Evolutionary conservation across 208 protist genomes (phyloP), one percentile per base, ranked within the genome.

Genomic region (Lotmaria passim): DNA sequence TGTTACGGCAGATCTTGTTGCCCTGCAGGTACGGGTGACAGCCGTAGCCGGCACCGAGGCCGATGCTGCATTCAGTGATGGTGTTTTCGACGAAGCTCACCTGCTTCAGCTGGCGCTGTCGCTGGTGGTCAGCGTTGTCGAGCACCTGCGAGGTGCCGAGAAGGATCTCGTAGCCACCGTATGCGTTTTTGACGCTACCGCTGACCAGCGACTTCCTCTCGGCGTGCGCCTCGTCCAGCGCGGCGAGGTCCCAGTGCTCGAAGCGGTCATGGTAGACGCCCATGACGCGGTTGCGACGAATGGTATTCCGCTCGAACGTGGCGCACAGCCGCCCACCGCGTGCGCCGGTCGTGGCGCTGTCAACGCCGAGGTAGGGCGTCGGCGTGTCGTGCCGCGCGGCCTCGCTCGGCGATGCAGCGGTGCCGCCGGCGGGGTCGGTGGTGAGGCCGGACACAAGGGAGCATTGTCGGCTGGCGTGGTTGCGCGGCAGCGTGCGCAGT

Each of bases 181-280:
- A 82, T 0, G 84, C 79, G 66, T 90, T 84, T 53, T 90, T 84
- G 17, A 86, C 57, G 2, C 26, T 14, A 15, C 55, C 47, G 24
- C 43, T 46, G 39, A 31, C 21, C 31, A 57, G 19, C 53, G 69
- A 26, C 51, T 76, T 63, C 19, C 1, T 30, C 48, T 67, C 73
- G 8, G 58, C 66, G 59, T 79, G 58, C 23, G 48, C 62, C 31
- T 72, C 66, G 17, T 73, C 56, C 23, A 75, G 58, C 21, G 73
- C 58, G 12, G 63, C 72, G 15, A 91, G 55, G 61, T 91, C 76
- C 74, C 82, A 83, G 70, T 85, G 78, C 44, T 88, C 85, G 46
- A 91, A 87, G n/a, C 76, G 75, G 48, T 96, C 91, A 70, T 88
- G 80, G 76, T 84, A 94, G 17, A 96, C 78, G n/a, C 91, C 91